phyloP scores from a whole-genome alignment of 116 monocot genomes.

The Trichopus zeylanicus region DNA sequence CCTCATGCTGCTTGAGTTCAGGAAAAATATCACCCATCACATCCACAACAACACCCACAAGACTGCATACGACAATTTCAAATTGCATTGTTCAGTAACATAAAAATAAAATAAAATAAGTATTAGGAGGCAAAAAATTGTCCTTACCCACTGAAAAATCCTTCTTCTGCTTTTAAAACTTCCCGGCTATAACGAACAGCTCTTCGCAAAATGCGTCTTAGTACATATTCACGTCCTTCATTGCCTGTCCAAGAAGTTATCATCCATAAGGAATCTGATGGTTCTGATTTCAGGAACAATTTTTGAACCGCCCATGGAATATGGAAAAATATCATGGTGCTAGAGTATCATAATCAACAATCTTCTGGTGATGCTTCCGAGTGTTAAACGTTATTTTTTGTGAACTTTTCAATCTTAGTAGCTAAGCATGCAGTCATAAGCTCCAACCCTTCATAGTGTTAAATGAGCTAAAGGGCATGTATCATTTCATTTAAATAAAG shows the following conservation, averaged over 20 bases:
- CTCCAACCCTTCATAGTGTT: too few relatives aligned
- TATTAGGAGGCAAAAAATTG: background rate
- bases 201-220: constrained; percentile 82
- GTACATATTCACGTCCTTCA: constrained; percentile 92
- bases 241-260: constrained; percentile 37
- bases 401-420: too few relatives aligned
- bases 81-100: background rate
- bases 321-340: too few relatives aligned
- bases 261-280: background rate
- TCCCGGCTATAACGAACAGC: constrained; percentile 94
- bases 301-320: too few relatives aligned
- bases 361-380: too few relatives aligned
- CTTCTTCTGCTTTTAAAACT: constrained; percentile 75
- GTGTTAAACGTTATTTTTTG: too few relatives aligned
- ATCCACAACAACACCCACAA: constrained; percentile 67
- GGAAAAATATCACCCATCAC: constrained; percentile 87
- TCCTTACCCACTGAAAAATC: constrained; percentile 76
- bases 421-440: too few relatives aligned
- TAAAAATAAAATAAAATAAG: background rate
- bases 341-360: too few relatives aligned
- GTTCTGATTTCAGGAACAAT: background rate
- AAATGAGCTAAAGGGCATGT: too few relatives aligned
- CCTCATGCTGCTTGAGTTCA: constrained; percentile 77
- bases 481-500: too few relatives aligned
- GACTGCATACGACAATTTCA: constrained; percentile 36